phyloP scores from a whole-genome alignment of 495 filamentous ascomycete genomes.

The Pyronema omphalodes region DNA sequence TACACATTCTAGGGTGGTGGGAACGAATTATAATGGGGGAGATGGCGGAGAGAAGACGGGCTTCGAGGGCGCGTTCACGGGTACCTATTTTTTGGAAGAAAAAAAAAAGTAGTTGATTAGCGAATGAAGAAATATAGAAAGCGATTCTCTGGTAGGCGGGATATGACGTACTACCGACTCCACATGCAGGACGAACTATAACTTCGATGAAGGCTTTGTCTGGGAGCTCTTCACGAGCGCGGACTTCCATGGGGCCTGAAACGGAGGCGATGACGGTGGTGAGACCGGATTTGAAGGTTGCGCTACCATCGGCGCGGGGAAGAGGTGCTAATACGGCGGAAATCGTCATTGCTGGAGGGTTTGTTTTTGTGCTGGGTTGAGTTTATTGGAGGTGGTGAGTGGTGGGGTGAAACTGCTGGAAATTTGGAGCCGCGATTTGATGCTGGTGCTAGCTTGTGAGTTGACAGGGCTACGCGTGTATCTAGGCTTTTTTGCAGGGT shows the following conservation, averaged over 20 bases:
- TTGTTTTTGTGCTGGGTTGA: not conserved
- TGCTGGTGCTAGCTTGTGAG: too few species aligned
- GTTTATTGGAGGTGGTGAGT: not conserved
- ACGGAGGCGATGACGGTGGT: conserved; percentile 70
- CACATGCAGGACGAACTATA: conserved; percentile 64
- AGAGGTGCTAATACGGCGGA: conserved; percentile 27
- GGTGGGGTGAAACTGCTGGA: not conserved
- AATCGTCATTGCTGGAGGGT: not conserved
- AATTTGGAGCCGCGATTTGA: not conserved
- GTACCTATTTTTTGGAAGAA: too few species aligned
- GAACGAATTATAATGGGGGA: conserved; percentile 49
- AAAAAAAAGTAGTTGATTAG: conserved; percentile 1
- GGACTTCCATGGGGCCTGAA: conserved; percentile 50
- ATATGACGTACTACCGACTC: conserved; percentile 51
- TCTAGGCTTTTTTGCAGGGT: not conserved
- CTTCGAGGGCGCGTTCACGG: conserved; percentile 54
- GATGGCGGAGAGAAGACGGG: conserved; percentile 46
- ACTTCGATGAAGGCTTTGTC: conserved; percentile 73
- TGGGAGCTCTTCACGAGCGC: conserved; percentile 19
- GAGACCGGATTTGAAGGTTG: conserved; percentile 56
- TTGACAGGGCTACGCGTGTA: too few species aligned
- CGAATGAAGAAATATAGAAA: conserved; percentile 16
- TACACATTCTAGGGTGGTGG: conserved; percentile 47
- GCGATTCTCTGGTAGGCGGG: conserved; percentile 25
- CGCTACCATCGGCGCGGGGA: conserved; percentile 68